Evolutionary conservation across 2,329 filamentous ascomycete genomes (phyloP).

Genomic region (Ophiostoma australiae): DNA sequence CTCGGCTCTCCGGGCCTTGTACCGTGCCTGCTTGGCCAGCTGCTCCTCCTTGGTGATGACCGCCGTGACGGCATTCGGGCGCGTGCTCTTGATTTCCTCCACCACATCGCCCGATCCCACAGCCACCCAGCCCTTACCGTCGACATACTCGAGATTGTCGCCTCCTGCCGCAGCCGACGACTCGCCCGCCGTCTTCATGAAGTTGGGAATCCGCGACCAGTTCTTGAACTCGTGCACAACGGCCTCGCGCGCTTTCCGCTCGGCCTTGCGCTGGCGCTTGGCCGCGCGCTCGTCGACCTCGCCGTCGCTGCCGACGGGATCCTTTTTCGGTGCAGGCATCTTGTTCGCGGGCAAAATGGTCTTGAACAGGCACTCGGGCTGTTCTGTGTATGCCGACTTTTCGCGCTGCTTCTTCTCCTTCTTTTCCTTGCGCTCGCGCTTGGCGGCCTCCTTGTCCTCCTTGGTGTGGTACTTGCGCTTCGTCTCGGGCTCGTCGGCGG

Average conservation of each 20-base stretch:
- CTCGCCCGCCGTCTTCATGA: constrained; percentile 57
- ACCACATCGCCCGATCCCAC: constrained; percentile 65
- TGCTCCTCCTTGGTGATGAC: constrained; percentile 26
- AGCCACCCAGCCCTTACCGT: constrained; percentile 86
- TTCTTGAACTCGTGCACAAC: constrained; percentile 87
- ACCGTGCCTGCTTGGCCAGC: constrained; percentile 25
- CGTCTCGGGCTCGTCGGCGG: constrained; percentile 13
- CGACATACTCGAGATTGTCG: constrained; percentile 58
- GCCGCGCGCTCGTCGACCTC: constrained; percentile 26
- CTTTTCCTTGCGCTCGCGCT: constrained; percentile 42
- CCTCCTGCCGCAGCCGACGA: constrained; percentile 40
- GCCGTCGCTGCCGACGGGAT: neutral
- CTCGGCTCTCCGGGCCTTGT: constrained; percentile 23
- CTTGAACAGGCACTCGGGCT: constrained; percentile 79
- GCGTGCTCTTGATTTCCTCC: constrained; percentile 47
- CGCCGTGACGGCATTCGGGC: constrained; percentile 30
- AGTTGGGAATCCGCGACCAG: constrained; percentile 74
- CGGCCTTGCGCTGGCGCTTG: constrained; percentile 55
- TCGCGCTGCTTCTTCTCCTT: constrained; percentile 51
- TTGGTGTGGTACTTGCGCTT: constrained; percentile 37
- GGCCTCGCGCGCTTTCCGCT: constrained; percentile 44
- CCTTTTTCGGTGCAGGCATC: constrained; percentile 31
- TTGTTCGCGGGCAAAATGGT: constrained; percentile 58
- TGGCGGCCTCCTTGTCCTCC: constrained; percentile 4
- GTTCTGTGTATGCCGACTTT: constrained; percentile 75